A percentile compares a stretch with the other conserved stretches of the same genome.
phyloP scores from a whole-genome alignment of 2,329 filamentous ascomycete genomes.

The Neoarthrinium moseri region DNA sequence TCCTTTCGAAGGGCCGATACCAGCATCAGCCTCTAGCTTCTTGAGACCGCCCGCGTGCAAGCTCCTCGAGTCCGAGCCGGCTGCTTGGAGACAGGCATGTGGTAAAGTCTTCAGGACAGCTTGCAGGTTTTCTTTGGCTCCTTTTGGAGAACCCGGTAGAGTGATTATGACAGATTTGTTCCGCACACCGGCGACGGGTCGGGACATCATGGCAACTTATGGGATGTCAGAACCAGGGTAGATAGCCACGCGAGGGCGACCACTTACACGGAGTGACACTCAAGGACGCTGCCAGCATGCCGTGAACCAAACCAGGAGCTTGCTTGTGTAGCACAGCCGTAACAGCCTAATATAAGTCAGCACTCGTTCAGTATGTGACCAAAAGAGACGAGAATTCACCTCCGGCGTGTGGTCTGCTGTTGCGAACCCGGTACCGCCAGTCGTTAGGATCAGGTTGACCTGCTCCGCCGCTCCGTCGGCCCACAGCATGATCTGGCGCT shows the following conservation, averaged over 20 bases:
- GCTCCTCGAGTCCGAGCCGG: constrained; percentile 75
- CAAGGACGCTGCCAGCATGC: constrained; percentile 84
- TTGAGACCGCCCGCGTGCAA: constrained; percentile 80
- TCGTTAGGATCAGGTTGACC: constrained; percentile 79
- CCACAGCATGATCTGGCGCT: constrained; percentile 70
- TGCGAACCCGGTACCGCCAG: constrained; percentile 92
- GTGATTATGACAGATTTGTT: constrained; percentile 83
- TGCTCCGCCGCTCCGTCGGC: constrained; percentile 60
- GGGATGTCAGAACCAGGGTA: constrained; percentile 12
- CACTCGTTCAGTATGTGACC: background rate
- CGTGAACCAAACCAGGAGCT: constrained; percentile 89
- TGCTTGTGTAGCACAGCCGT: constrained; percentile 75
- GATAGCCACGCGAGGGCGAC: background rate
- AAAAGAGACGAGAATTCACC: constrained; percentile 42
- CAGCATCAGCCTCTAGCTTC: constrained; percentile 82
- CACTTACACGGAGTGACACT: constrained; percentile 83
- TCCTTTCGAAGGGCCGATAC: constrained; percentile 42
- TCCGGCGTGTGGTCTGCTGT: constrained; percentile 84
- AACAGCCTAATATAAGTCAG: constrained; percentile 61
- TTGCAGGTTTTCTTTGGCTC: constrained; percentile 89
- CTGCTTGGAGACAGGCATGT: constrained; percentile 89
- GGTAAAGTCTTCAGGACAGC: constrained; percentile 86
- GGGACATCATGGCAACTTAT: constrained; percentile 91
- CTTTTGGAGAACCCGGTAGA: constrained; percentile 91
- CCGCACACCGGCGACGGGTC: constrained; percentile 85